phyloP scores from a whole-genome alignment of 257 asterid species.

The Nicotiana sylvestris region DNA sequence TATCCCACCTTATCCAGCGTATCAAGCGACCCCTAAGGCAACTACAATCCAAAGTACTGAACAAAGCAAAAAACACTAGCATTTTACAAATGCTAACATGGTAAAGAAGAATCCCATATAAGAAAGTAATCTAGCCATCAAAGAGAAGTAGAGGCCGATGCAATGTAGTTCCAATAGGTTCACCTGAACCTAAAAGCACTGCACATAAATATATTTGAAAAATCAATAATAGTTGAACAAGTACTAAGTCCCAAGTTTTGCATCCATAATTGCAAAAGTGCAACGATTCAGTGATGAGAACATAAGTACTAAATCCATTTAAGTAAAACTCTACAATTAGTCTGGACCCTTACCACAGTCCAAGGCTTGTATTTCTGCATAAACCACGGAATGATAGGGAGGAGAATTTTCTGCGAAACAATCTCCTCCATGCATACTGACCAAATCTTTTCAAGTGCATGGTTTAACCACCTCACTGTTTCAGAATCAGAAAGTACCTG shows the following conservation, averaged over 20 bases:
- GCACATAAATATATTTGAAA: too few species aligned
- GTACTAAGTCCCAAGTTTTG: too few species aligned
- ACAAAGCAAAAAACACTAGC: neutral
- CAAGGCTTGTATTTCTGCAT: slow-evolving; percentile 94
- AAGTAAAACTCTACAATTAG: too few species aligned
- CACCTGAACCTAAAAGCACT: too few species aligned
- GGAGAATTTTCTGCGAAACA: slow-evolving; percentile 88
- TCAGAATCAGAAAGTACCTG: slow-evolving; percentile 94
- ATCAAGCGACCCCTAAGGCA: neutral
- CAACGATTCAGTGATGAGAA: too few species aligned
- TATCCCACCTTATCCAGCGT: too few species aligned
- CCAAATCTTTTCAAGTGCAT: slow-evolving; percentile 87
- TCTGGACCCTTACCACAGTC: slow-evolving; percentile 58
- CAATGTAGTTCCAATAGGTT: too few species aligned
- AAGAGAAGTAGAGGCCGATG: too few species aligned
- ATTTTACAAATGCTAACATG: neutral
- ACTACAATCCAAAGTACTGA: neutral
- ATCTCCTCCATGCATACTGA: slow-evolving; percentile 84
- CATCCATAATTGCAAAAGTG: too few species aligned
- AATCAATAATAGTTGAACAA: too few species aligned
- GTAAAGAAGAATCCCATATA: neutral
- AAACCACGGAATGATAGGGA: slow-evolving; percentile 95
- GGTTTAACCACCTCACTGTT: slow-evolving; percentile 90
- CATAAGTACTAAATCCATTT: too few species aligned
- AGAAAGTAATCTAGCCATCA: too few species aligned